Percentiles rank a stretch among this genome's conserved stretches.
Evolutionary conservation across 2,329 filamentous ascomycete genomes (phyloP).

Genomic region (Fusarium abutilonis): DNA sequence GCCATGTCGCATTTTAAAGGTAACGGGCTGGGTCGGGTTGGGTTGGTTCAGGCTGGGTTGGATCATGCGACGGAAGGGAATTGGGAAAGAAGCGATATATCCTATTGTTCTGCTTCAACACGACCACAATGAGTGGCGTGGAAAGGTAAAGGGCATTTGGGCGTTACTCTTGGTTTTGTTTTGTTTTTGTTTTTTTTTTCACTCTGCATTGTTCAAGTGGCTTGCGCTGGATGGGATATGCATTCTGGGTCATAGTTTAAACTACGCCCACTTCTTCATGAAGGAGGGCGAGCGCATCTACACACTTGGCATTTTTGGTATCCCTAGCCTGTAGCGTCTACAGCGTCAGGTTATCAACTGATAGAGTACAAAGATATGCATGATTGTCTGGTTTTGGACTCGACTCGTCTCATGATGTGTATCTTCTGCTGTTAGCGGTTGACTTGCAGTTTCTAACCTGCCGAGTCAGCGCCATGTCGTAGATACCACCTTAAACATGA

Average conservation of each 20-base stretch:
- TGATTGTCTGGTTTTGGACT: neutral
- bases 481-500: neutral
- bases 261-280: neutral
- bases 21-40: slow-evolving; percentile 17
- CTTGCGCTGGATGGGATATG: neutral
- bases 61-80: slow-evolving; percentile 7
- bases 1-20: slow-evolving; percentile 9
- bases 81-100: slow-evolving; percentile 13
- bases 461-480: slow-evolving; percentile 6
- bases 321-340: neutral
- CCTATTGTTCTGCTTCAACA: neutral
- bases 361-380: slow-evolving; percentile 22
- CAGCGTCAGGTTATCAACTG: neutral
- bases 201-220: slow-evolving; percentile 1
- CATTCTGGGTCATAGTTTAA: neutral
- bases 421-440: neutral
- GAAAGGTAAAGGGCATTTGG: neutral
- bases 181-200: neutral
- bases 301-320: neutral
- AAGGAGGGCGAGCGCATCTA: neutral
- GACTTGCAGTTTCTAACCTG: neutral
- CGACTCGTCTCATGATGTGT: neutral
- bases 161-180: slow-evolving; percentile 10
- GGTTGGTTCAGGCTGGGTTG: slow-evolving; percentile 5
- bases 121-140: neutral